These are phyloP conservation scores for Byssoonygena ceratinophila DNA, from an alignment of 2,329 filamentous ascomycete species.

Conservation along the genomic window DNA sequence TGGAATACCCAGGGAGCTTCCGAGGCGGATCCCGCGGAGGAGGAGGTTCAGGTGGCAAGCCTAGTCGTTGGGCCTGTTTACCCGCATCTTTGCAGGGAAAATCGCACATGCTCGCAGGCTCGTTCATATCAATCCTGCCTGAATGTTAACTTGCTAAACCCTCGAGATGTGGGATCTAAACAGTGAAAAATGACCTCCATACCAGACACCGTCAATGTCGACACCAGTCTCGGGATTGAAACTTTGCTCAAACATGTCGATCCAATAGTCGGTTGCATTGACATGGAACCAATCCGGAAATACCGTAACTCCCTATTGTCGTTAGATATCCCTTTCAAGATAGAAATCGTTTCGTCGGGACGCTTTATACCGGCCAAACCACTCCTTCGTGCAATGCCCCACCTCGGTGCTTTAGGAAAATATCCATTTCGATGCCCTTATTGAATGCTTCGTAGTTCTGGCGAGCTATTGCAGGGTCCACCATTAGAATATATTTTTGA, in stretches of 20 bases:
- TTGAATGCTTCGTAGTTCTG: constrained; percentile 52
- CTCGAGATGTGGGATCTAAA: not conserved
- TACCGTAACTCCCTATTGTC: constrained; percentile 34
- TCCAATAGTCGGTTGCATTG: constrained; percentile 51
- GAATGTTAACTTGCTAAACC: not conserved
- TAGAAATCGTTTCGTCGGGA: not conserved
- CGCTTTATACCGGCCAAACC: constrained; percentile 47
- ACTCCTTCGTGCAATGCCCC: constrained; percentile 45
- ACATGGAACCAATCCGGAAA: constrained; percentile 52
- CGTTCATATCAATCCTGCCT: constrained; percentile 52
- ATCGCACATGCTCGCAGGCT: constrained; percentile 35
- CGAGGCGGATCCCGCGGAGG: not conserved
- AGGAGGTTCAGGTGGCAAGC: not conserved
- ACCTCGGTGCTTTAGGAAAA: constrained; percentile 46
- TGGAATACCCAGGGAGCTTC: not conserved
- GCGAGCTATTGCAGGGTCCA: constrained; percentile 57
- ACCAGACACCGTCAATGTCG: constrained; percentile 25
- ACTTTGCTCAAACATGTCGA: constrained; percentile 43
- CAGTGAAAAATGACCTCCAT: not conserved
- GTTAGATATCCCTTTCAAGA: not conserved
- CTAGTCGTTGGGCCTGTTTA: not conserved
- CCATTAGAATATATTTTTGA: constrained; percentile 51
- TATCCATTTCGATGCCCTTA: constrained; percentile 40
- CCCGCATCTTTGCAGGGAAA: not conserved
- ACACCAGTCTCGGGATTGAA: constrained; percentile 46